These are phyloP conservation scores for Cladosporium cucumerinum DNA, from an alignment of 2,329 filamentous ascomycete species.

Conservation along the genomic window DNA sequence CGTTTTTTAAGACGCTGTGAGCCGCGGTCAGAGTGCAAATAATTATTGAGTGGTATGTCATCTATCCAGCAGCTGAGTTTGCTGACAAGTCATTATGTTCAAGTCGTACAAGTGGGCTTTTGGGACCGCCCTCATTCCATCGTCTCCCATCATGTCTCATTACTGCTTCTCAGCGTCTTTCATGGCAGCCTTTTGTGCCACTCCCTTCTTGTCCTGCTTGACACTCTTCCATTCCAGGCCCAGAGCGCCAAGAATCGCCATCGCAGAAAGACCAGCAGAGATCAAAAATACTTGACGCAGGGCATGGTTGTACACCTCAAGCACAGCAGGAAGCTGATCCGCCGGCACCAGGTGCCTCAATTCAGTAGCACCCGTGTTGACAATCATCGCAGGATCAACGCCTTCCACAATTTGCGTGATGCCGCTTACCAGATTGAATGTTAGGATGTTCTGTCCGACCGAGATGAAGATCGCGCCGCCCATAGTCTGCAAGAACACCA, in stretches of 20 bases:
- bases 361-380: constrained; percentile 32
- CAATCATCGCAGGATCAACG: constrained; percentile 22
- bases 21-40: background rate
- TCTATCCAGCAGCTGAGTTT: background rate
- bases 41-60: background rate
- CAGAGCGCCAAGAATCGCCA: constrained; percentile 26
- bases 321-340: constrained; percentile 20
- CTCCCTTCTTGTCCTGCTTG: constrained; percentile 2
- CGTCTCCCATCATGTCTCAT: background rate
- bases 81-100: background rate
- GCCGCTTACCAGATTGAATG: constrained; percentile 19
- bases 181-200: background rate
- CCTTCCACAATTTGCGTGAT: constrained; percentile 17
- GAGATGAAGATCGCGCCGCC: constrained; percentile 44
- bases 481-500: constrained; percentile 44
- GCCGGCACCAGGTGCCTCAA: constrained; percentile 26
- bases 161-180: constrained; percentile 8
- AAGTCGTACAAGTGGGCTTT: background rate
- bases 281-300: constrained; percentile 31
- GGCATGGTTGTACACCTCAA: constrained; percentile 30
- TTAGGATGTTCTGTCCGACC: constrained; percentile 37
- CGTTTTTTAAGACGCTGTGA: constrained; percentile 37
- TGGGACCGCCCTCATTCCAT: background rate
- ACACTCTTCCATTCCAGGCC: constrained; percentile 30
- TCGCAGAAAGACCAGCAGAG: constrained; percentile 18